Conservation (phyloP, 768 basidiomycete species). For the Serendipita sp. region DNA sequence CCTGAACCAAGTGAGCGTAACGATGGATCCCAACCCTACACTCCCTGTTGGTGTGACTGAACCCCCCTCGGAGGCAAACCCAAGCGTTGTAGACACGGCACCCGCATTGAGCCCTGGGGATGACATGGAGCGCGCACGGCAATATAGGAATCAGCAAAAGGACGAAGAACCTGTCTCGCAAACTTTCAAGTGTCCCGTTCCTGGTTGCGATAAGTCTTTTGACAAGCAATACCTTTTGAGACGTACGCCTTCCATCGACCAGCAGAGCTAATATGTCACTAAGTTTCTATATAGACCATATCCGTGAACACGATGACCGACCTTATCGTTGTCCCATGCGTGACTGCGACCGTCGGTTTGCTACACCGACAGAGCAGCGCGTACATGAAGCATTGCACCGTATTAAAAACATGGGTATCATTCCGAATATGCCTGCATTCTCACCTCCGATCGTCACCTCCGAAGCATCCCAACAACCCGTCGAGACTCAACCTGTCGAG, state of each 20-base stretch:
- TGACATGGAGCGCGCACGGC: neutral
- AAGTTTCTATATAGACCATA: neutral
- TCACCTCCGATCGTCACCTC: neutral
- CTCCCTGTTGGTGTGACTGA: too few species aligned
- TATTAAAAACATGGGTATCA: neutral
- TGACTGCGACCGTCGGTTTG: neutral
- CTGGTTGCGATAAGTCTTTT: neutral
- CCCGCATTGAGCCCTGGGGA: neutral
- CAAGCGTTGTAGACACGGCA: neutral
- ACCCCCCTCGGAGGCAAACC: neutral
- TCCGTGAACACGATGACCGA: conserved; percentile 2
- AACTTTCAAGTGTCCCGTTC: neutral
- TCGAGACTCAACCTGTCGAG: neutral
- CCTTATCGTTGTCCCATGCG: conserved; percentile 6
- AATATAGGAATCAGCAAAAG: neutral
- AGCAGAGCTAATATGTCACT: neutral
- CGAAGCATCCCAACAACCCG: neutral
- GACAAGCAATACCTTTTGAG: neutral
- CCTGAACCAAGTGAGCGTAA: neutral
- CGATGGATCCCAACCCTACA: too few species aligned
- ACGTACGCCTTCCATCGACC: neutral
- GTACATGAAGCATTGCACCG: neutral
- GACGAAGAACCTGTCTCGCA: neutral
- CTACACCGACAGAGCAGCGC: neutral
- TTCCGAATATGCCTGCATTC: neutral